A percentile compares a stretch with the other conserved stretches of the same genome.
phyloP scores from a whole-genome alignment of 129 eudicot species.

The Kitagawia praeruptora region DNA sequence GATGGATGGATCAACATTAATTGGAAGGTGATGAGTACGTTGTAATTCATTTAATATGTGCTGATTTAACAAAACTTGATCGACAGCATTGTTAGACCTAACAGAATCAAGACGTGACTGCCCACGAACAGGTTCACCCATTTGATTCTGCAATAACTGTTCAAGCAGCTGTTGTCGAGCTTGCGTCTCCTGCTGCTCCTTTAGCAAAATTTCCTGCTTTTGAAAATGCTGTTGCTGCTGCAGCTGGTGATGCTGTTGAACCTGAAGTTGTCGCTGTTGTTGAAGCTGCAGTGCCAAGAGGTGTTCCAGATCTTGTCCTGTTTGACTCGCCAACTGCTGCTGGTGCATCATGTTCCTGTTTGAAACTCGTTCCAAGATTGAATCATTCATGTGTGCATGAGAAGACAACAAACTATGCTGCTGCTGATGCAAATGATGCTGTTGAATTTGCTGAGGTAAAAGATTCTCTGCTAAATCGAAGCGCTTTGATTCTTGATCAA shows the following conservation, averaged over 20 bases:
- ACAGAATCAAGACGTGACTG: slow-evolving; percentile 48
- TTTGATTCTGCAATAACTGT: slow-evolving; percentile 64
- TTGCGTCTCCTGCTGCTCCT: slow-evolving; percentile 74
- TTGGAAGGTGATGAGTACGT: slow-evolving; percentile 41
- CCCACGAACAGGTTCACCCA: slow-evolving; percentile 47
- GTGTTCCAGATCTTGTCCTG: slow-evolving; percentile 60
- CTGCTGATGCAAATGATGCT: slow-evolving; percentile 53
- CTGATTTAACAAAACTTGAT: slow-evolving; percentile 60
- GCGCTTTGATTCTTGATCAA: slow-evolving; percentile 47
- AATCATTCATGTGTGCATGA: slow-evolving; percentile 45
- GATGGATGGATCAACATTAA: slow-evolving; percentile 55
- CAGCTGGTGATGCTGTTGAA: slow-evolving; percentile 42
- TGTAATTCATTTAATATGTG: slow-evolving; percentile 63
- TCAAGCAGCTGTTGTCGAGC: slow-evolving; percentile 67
- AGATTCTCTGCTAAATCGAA: slow-evolving; percentile 62
- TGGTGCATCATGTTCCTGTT: slow-evolving; percentile 41
- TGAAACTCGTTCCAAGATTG: slow-evolving; percentile 36
- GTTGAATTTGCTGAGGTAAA: slow-evolving; percentile 52
- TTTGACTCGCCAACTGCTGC: slow-evolving; percentile 44
- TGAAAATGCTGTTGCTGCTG: slow-evolving; percentile 26
- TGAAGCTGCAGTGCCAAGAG: slow-evolving; percentile 69
- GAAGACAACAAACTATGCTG: slow-evolving; percentile 38
- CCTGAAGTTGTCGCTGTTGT: slow-evolving; percentile 58
- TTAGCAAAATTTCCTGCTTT: slow-evolving; percentile 54
- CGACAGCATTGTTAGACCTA: slow-evolving; percentile 48